These are phyloP conservation scores for Willaertia magna DNA, from an alignment of 208 protist species.

Conservation along the genomic window DNA sequence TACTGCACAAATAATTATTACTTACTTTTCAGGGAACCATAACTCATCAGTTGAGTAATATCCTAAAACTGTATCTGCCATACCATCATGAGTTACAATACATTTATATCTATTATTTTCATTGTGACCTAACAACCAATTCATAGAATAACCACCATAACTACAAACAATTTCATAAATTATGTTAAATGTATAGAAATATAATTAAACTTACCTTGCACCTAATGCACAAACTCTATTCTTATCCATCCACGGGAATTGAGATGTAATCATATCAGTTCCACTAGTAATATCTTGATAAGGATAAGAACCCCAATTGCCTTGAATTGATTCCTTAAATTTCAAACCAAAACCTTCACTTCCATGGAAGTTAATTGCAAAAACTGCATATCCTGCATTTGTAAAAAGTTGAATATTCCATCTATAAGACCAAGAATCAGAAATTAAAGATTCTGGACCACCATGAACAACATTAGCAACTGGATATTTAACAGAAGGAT, in stretches of 20 bases:
- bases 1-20: no score
- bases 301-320: constrained; percentile 23
- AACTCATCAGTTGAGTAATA: constrained; percentile 29
- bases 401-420: constrained; percentile 21
- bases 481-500: constrained; percentile 16
- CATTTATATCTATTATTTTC: constrained; percentile 18
- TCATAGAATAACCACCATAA: constrained; percentile 28
- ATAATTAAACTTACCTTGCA: no score
- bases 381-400: constrained; percentile 18
- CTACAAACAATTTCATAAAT: no score
- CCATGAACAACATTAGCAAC: constrained; percentile 24
- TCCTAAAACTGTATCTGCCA: constrained; percentile 1
- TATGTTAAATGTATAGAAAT: no score
- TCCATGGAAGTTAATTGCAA: constrained; percentile 25
- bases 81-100: constrained; percentile 26
- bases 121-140: constrained; percentile 28
- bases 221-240: constrained; percentile 17
- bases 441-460: constrained; percentile 13
- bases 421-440: constrained; percentile 19
- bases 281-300: constrained; percentile 24
- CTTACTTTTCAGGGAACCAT: no score
- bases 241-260: constrained; percentile 11
- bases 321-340: constrained; percentile 18
- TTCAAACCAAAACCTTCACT: constrained; percentile 17
- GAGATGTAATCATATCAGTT: neutral